Evolutionary conservation across 257 asterid genomes (phyloP).

Genomic region (Osmanthus fragrans): DNA sequence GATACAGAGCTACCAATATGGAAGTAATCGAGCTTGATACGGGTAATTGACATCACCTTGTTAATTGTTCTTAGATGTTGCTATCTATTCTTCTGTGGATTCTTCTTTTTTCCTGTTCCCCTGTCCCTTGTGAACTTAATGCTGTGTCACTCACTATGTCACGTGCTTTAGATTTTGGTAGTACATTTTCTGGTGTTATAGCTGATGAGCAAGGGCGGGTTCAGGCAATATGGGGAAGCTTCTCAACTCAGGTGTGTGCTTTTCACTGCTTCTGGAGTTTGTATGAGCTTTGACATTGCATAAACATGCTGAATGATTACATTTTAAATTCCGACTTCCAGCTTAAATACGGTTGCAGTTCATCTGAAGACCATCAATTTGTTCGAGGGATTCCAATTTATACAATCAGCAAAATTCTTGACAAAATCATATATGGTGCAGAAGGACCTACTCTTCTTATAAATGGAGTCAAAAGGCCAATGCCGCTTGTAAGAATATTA

Average conservation of each 20-base stretch:
- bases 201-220: conserved; percentile 96
- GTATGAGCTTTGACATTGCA: conserved; percentile 20
- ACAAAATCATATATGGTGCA: conserved; percentile 59
- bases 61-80: conserved; percentile 6
- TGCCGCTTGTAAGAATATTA: conserved; percentile 82
- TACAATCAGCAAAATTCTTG: conserved; percentile 71
- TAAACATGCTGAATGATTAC: conserved; percentile 28
- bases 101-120: conserved; percentile 17
- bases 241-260: conserved; percentile 77
- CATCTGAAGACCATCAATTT: conserved; percentile 93
- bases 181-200: conserved; percentile 94
- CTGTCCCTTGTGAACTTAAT: conserved; percentile 20
- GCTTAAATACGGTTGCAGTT: conserved; percentile 80
- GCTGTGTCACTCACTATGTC: conserved; percentile 17
- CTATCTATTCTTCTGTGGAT: not conserved
- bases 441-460: conserved; percentile 71
- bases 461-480: conserved; percentile 81
- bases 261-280: conserved; percentile 29
- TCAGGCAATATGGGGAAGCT: conserved; percentile 48
- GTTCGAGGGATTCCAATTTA: conserved; percentile 90
- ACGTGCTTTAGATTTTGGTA: conserved; percentile 76
- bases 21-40: conserved; percentile 98
- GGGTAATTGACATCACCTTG: conserved; percentile 40
- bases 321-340: conserved; percentile 40
- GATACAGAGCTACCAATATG: conserved; percentile 96